A percentile compares a stretch with the other conserved stretches of the same genome.
These are phyloP conservation scores for Vaccinium vitisidaea DNA, from an alignment of 148 eudicot genomes.

Conservation along the genomic window DNA sequence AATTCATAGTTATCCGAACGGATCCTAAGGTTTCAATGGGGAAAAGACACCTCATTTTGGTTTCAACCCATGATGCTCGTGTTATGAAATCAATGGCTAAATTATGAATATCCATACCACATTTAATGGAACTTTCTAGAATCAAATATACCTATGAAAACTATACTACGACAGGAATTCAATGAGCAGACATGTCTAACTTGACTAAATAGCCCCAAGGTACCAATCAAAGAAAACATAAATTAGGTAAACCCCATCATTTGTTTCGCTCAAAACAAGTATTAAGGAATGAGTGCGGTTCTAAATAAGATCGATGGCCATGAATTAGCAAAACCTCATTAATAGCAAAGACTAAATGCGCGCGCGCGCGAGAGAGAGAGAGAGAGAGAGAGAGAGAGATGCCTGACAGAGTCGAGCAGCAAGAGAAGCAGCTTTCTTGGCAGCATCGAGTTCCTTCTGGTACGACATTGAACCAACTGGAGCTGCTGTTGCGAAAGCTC, in stretches of 20 bases:
- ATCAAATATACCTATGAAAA: neutral
- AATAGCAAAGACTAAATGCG: no score
- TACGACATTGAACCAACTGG: constrained; percentile 34
- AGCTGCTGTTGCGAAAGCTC: neutral
- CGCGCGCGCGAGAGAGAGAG: no score
- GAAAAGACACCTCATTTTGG: no score
- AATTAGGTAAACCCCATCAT: neutral
- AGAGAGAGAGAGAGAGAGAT: constrained; percentile 20
- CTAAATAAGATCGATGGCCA: neutral
- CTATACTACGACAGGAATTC: neutral
- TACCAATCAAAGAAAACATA: neutral
- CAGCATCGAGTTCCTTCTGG: constrained; percentile 56
- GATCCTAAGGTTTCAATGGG: no score
- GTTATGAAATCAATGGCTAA: neutral
- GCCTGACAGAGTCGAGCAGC: constrained; percentile 89
- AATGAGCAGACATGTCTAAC: neutral
- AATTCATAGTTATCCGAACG: no score
- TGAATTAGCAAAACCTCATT: neutral
- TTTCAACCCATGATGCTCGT: no score
- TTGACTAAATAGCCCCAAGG: neutral
- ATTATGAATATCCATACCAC: neutral
- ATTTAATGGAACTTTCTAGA: neutral
- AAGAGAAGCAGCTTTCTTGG: constrained; percentile 81
- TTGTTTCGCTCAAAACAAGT: neutral
- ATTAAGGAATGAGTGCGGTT: neutral